These are phyloP conservation scores for Cyclotella kingstonii DNA, from an alignment of 108 stramenopile genomes.

Conservation along the genomic window DNA sequence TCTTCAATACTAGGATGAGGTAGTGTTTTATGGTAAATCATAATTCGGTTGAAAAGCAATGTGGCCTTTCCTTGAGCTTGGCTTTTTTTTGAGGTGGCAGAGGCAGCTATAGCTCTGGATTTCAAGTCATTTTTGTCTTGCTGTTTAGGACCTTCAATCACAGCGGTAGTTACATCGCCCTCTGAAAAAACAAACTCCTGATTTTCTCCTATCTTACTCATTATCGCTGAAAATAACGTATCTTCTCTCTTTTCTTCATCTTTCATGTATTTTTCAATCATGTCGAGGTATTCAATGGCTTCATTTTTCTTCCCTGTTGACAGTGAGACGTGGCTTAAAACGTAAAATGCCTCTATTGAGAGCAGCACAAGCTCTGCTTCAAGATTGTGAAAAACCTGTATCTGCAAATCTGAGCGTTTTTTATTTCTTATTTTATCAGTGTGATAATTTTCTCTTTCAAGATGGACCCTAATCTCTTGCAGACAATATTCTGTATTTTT, in stretches of 20 bases:
- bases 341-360: slow-evolving; percentile 42
- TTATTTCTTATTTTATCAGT: not conserved
- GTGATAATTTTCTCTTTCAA: slow-evolving; percentile 1
- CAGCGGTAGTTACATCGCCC: slow-evolving; percentile 1
- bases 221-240: slow-evolving; percentile 16
- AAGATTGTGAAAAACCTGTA: slow-evolving; percentile 30
- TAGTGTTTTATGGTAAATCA: slow-evolving; percentile 20
- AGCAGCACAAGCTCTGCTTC: slow-evolving; percentile 40
- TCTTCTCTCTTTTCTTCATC: slow-evolving; percentile 32
- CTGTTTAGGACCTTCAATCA: slow-evolving; percentile 25
- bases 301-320: slow-evolving; percentile 15
- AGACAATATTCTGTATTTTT: slow-evolving; percentile 34
- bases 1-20: slow-evolving; percentile 27
- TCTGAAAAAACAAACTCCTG: slow-evolving; percentile 25
- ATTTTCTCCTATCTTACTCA: slow-evolving; percentile 15
- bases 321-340: slow-evolving; percentile 22
- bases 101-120: slow-evolving; percentile 21
- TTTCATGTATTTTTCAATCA: slow-evolving; percentile 35
- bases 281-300: slow-evolving; percentile 31
- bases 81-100: slow-evolving; percentile 11
- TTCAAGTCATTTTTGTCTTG: slow-evolving; percentile 43
- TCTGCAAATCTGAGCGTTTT: slow-evolving; percentile 15
- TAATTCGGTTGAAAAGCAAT: slow-evolving; percentile 21
- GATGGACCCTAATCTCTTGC: slow-evolving; percentile 12
- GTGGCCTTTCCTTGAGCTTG: slow-evolving; percentile 39